Conservation (phyloP, 805 yeast genomes). For the Teunomyces panamensis region DNA sequence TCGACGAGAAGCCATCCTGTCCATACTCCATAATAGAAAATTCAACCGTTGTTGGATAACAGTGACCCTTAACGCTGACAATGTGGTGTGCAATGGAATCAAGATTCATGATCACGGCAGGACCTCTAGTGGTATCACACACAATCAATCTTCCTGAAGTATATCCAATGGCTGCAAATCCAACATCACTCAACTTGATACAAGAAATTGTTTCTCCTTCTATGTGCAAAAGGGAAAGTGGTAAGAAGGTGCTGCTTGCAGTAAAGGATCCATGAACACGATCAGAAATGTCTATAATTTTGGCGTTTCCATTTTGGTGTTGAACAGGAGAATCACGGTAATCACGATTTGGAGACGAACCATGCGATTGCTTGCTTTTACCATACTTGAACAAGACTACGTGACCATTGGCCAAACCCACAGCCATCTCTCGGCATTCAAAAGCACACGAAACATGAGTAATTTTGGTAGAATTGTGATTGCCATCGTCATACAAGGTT, state of each 20-base stretch:
- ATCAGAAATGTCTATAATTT: conserved; percentile 49
- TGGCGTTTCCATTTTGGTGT: conserved; percentile 34
- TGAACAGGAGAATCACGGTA: conserved; percentile 27
- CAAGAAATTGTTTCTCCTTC: conserved; percentile 47
- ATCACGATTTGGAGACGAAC: conserved; percentile 14
- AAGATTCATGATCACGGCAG: conserved; percentile 57
- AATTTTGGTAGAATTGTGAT: conserved; percentile 44
- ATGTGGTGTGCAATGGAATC: conserved; percentile 24
- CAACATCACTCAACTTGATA: conserved; percentile 66
- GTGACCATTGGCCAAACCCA: conserved; percentile 66
- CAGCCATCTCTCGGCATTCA: conserved; percentile 71
- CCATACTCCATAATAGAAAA: conserved; percentile 71
- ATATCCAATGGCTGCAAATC: conserved; percentile 81
- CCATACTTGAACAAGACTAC: conserved; percentile 74
- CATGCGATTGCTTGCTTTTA: conserved; percentile 29
- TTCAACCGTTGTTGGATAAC: conserved; percentile 58
- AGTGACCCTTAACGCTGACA: conserved; percentile 28
- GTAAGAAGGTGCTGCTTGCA: conserved; percentile 30
- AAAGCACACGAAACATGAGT: conserved; percentile 69
- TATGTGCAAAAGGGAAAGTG: conserved; percentile 27
- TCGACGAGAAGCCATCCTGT: conserved; percentile 68
- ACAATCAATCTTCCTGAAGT: conserved; percentile 71
- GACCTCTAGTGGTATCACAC: conserved; percentile 71
- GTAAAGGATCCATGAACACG: conserved; percentile 47
- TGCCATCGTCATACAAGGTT: conserved; percentile 27